Evolutionary conservation across 495 filamentous ascomycete genomes (phyloP).

Genomic region (Aspergillus diversus): DNA sequence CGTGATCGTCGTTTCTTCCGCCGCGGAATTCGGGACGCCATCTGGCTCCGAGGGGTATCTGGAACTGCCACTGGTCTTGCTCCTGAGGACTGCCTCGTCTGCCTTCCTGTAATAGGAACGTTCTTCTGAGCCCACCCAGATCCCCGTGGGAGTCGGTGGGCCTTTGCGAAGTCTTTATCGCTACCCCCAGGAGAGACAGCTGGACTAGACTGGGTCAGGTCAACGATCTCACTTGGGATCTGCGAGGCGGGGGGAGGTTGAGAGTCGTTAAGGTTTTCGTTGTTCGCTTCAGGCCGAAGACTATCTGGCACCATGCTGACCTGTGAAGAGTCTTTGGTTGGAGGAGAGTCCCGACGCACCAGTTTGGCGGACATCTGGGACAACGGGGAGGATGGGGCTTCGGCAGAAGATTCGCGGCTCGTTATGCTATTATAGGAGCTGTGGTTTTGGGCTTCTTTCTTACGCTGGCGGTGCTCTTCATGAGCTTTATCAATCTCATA

Average conservation of each 20-base stretch:
- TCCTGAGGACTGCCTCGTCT: conserved; percentile 27
- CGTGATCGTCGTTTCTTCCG: conserved; percentile 2
- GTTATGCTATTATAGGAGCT: conserved; percentile 21
- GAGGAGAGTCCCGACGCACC: background rate
- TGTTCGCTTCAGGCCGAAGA: background rate
- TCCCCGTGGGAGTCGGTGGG: conserved; percentile 35
- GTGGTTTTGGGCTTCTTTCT: conserved; percentile 4
- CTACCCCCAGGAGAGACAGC: conserved; percentile 32
- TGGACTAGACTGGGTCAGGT: conserved; percentile 49
- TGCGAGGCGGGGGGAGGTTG: conserved; percentile 27
- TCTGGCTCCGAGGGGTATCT: background rate
- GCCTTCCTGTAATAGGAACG: conserved; percentile 19
- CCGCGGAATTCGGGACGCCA: conserved; percentile 5
- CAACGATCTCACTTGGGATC: conserved; percentile 37
- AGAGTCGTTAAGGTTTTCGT: background rate
- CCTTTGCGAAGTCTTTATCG: conserved; percentile 35
- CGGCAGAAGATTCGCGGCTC: background rate
- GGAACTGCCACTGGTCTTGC: conserved; percentile 13
- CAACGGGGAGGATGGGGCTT: conserved; percentile 22
- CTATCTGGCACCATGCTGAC: conserved; percentile 21
- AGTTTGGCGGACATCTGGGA: conserved; percentile 20
- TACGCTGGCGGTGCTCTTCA: conserved; percentile 22
- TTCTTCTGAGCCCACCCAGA: conserved; percentile 44
- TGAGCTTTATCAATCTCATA: conserved; percentile 29
- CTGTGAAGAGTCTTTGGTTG: conserved; percentile 12